phyloP scores from a whole-genome alignment of 176 grass and related monocot species.

The Oryza punctata region DNA sequence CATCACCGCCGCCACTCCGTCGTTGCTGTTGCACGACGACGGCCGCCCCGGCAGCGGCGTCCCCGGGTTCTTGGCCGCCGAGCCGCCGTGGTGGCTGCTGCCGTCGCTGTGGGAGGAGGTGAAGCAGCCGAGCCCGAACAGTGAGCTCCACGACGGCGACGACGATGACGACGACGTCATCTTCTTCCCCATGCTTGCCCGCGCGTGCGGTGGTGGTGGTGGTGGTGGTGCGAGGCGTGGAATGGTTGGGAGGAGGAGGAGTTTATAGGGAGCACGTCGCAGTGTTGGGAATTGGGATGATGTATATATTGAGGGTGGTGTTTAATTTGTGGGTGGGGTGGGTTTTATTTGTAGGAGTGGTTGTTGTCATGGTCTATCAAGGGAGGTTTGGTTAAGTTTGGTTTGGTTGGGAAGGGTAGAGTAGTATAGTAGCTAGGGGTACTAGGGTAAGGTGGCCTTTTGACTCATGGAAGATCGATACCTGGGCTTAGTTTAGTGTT shows the following conservation, averaged over 20 bases:
- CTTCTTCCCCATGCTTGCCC: conserved; percentile 37
- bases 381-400: not conserved
- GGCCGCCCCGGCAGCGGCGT: not conserved
- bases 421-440: not conserved
- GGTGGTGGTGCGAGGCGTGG: not conserved
- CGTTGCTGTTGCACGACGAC: not conserved
- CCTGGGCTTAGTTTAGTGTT: not conserved
- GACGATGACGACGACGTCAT: not conserved
- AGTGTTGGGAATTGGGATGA: too few relatives aligned
- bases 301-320: not conserved
- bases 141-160: conserved; percentile 33
- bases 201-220: not conserved
- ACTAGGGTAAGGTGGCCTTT: not conserved
- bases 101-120: conserved; percentile 4
- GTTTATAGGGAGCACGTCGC: not conserved
- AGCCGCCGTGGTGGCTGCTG: not conserved
- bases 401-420: not conserved
- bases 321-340: not conserved
- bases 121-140: conserved; percentile 52
- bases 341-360: conserved; percentile 15
- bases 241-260: not conserved
- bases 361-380: not conserved
- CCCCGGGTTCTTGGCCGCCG: not conserved
- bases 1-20: not conserved
- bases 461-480: not conserved